phyloP scores from a whole-genome alignment of 441 rosid species.

The Cnidoscolus chayamansa region DNA sequence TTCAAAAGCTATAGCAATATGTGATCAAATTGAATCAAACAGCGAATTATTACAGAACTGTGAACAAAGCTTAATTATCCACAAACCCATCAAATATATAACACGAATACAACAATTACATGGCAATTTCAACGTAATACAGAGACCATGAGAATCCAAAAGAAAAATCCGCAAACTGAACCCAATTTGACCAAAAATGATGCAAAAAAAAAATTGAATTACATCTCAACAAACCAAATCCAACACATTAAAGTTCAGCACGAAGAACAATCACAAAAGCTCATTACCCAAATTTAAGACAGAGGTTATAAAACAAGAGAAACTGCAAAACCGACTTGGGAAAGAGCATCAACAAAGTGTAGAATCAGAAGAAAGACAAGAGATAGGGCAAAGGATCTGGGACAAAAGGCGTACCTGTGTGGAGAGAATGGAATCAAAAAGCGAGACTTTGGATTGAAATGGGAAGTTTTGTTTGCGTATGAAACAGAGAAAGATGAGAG shows the following conservation, averaged over 20 bases:
- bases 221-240: not conserved
- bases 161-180: not conserved
- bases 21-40: conserved; percentile 24
- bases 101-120: not conserved
- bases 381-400: too few relatives aligned
- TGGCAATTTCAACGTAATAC: conserved; percentile 1
- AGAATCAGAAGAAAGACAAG: too few relatives aligned
- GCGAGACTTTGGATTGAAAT: too few relatives aligned
- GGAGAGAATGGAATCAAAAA: too few relatives aligned
- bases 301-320: not conserved
- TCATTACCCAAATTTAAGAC: not conserved
- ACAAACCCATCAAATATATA: conserved; percentile 14
- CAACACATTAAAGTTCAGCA: not conserved
- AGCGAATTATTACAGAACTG: conserved; percentile 2
- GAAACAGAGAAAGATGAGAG: too few relatives aligned
- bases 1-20: not conserved
- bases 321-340: too few relatives aligned
- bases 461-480: too few relatives aligned
- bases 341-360: too few relatives aligned
- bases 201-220: not conserved
- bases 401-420: too few relatives aligned
- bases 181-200: conserved; percentile 2
- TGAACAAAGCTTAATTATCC: conserved; percentile 7
- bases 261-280: not conserved
- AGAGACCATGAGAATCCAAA: not conserved